A percentile compares a stretch with the other conserved stretches of the same genome.
phyloP scores from a whole-genome alignment of 2,329 filamentous ascomycete genomes.

The Lachnellula willkommii region DNA sequence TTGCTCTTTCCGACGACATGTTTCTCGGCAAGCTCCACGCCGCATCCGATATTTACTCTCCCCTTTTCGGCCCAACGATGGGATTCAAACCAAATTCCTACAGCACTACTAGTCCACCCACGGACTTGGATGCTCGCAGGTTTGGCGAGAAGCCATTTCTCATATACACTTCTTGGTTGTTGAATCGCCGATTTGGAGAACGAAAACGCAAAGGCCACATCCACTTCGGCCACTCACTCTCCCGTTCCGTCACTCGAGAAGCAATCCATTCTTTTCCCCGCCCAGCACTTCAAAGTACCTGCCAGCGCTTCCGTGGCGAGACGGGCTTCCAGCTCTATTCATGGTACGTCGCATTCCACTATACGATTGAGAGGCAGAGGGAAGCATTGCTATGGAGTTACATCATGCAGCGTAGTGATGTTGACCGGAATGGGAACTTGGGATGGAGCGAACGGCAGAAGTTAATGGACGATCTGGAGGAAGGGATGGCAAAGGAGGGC shows the following conservation, averaged over 20 bases:
- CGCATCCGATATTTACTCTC: constrained; percentile 40
- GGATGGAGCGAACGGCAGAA: constrained; percentile 36
- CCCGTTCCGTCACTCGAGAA: constrained; percentile 36
- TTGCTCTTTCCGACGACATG: constrained; percentile 42
- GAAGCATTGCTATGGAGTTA: constrained; percentile 41
- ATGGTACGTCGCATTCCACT: constrained; percentile 40
- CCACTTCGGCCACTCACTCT: constrained; percentile 39
- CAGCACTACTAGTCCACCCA: constrained; percentile 35
- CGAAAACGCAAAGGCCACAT: constrained; percentile 40
- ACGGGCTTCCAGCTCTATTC: constrained; percentile 39
- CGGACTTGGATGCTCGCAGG: constrained; percentile 16
- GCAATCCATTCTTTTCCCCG: constrained; percentile 39
- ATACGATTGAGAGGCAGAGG: constrained; percentile 39
- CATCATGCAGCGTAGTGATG: constrained; percentile 36
- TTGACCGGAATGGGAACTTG: constrained; percentile 36
- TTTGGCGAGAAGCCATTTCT: constrained; percentile 42
- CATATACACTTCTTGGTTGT: constrained; percentile 40
- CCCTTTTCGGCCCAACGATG: constrained; percentile 39
- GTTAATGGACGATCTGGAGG: constrained; percentile 34
- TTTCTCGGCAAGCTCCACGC: constrained; percentile 38
- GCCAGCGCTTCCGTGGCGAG: constrained; percentile 40
- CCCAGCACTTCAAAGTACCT: constrained; percentile 36
- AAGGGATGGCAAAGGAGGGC: constrained; percentile 33
- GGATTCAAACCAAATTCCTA: constrained; percentile 40
- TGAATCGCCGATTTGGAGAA: constrained; percentile 41